Percentiles rank a stretch among this genome's conserved stretches.
These are phyloP conservation scores for Inga leiocalycina DNA, from an alignment of 306 rosid genomes.

Conservation along the genomic window DNA sequence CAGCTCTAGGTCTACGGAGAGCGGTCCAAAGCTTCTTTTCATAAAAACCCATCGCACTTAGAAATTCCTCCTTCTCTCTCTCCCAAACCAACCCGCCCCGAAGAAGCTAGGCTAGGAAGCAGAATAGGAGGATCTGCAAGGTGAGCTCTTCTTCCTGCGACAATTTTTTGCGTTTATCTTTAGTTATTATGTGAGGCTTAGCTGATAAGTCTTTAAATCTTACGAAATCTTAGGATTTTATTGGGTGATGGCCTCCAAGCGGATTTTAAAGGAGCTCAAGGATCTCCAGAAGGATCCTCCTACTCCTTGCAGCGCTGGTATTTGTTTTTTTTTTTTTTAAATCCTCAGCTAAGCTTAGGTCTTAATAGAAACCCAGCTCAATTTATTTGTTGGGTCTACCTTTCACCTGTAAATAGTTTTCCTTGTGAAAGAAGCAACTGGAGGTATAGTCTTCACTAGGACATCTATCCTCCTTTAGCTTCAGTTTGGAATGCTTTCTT, in stretches of 20 bases:
- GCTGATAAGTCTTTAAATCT: constrained; percentile 1
- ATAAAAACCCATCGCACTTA: background rate
- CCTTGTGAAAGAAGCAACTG: background rate
- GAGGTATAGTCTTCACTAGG: background rate
- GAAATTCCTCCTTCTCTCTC: background rate
- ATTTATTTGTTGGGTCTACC: background rate
- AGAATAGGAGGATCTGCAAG: constrained; percentile 34
- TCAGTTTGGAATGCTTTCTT: background rate
- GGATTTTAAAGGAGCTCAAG: constrained; percentile 71
- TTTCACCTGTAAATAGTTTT: background rate
- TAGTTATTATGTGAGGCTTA: too few species aligned
- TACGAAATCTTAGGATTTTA: constrained; percentile 8
- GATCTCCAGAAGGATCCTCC: constrained; percentile 81
- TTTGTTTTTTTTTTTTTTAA: background rate
- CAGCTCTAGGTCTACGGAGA: too few species aligned
- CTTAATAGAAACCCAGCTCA: background rate
- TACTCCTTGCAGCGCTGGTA: constrained; percentile 81
- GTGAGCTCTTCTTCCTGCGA: background rate
- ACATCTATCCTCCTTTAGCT: background rate
- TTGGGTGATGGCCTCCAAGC: constrained; percentile 67
- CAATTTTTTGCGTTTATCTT: background rate
- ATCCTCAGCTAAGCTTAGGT: background rate
- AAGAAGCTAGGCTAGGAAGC: background rate
- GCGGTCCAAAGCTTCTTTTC: constrained; percentile 5
- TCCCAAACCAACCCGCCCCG: background rate